A percentile compares a stretch with the other conserved stretches of the same genome.
phyloP scores from a whole-genome alignment of 495 filamentous ascomycete genomes.

The Hypoxylon lienhwacheense region DNA sequence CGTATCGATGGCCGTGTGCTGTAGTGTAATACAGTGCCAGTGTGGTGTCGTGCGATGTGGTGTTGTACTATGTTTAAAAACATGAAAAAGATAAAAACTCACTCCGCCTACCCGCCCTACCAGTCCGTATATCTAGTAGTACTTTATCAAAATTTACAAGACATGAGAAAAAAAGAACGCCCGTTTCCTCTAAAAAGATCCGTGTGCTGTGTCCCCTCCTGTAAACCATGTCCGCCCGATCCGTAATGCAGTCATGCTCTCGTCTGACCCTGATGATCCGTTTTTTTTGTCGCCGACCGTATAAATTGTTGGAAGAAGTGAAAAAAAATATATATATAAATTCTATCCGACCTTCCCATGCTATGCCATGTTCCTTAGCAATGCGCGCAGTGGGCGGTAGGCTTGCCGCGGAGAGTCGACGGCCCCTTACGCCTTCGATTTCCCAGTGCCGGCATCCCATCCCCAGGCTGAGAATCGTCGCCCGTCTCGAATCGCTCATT shows the following conservation, averaged over 20 bases:
- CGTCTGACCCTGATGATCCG: slow-evolving; percentile 19
- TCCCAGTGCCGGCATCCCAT: slow-evolving; percentile 36
- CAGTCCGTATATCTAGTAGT: too few relatives aligned
- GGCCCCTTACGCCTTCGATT: slow-evolving; percentile 41
- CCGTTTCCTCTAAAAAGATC: too few relatives aligned
- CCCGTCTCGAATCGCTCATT: slow-evolving; percentile 60
- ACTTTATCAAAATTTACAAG: too few relatives aligned
- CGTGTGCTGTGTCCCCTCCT: too few relatives aligned
- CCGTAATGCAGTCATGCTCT: slow-evolving; percentile 10
- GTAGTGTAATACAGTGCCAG: too few relatives aligned
- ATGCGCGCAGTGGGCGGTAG: slow-evolving; percentile 13
- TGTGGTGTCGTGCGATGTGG: too few relatives aligned
- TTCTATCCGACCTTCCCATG: background rate
- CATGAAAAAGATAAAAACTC: too few relatives aligned
- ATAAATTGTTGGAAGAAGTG: background rate
- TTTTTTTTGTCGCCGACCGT: slow-evolving; percentile 10
- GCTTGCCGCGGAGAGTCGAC: slow-evolving; percentile 30
- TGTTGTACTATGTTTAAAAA: too few relatives aligned
- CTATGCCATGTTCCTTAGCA: slow-evolving; percentile 11
- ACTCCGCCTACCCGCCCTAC: too few relatives aligned
- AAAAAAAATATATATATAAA: slow-evolving; percentile 1
- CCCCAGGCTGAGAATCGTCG: slow-evolving; percentile 33
- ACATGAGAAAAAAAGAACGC: too few relatives aligned
- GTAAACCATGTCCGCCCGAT: too few relatives aligned
- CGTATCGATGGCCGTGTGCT: too few relatives aligned